Base-by-base conservation (phyloP, 148 eudicot genomes). In the Bassia scoparia region DNA sequence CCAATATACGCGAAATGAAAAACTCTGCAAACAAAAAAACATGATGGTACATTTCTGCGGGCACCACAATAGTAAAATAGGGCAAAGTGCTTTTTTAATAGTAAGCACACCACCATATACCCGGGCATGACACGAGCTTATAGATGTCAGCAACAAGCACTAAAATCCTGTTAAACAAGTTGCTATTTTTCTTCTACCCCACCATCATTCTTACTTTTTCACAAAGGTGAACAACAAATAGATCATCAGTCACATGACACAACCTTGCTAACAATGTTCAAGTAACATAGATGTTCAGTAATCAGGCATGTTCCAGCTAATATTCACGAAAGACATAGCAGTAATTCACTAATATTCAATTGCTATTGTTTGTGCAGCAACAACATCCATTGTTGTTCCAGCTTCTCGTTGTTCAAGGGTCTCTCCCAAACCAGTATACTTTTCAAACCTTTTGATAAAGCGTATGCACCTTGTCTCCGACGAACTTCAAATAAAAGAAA, bases 381-480 rank as follows among this genome's bases (percentile, higher is more conserved):
- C 93, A 70, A 90, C 92, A 6, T 85, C 89, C 96, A 89, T 75
- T 5, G 98, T 92, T 30, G 93, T 80, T 46, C 96, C 98, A 61
- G 96, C 82, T 83, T 92, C 98, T n/a, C 98, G 84, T 78, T 92
- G 91, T 74, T 92, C 96, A 80, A 92, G 93, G 71, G 96, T 88
- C 85, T 92, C 98, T 35, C 98, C 98, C 67, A 92, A 89, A 82
- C 98, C 90, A 69, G 98, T 76, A 92, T 92, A 48, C 90, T 96
- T 80, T 92, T 92, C 83, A 92, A 76, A 55, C 98, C 91, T 82
- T 89, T 79, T 37, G 93, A 82, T 71, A 92, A 93, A 48, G 96
- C 96, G 85, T 92, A 92, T 68, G 96, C 93, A 90, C 96, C 76
- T 92, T 92, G 35, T 92, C 98, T 70, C 91, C 98, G 55, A 92